phyloP scores from a whole-genome alignment of 768 basidiomycete species.

The Boletus barrowsii region DNA sequence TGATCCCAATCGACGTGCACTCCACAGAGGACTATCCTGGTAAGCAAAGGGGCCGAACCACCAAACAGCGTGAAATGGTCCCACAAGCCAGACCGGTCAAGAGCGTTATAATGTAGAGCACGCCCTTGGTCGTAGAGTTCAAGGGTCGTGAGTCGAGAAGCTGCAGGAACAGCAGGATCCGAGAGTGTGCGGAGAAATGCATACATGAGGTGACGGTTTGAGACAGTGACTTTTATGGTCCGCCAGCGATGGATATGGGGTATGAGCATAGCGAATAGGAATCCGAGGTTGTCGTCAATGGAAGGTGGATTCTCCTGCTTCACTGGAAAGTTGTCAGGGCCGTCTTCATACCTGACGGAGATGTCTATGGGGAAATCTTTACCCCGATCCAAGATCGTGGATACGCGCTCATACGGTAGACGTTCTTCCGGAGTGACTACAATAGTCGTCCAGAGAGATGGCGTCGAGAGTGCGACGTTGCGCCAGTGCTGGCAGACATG shows the following conservation, averaged over 20 bases:
- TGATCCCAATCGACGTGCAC: conserved; percentile 68
- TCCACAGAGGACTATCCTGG: conserved; percentile 55
- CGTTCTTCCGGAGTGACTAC: conserved; percentile 19
- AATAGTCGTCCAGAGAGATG: conserved; percentile 57
- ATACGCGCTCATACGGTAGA: conserved; percentile 43
- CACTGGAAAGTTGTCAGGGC: too few relatives aligned
- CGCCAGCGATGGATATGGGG: conserved; percentile 58
- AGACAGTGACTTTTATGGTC: conserved; percentile 44
- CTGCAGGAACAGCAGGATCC: conserved; percentile 36
- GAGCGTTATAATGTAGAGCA: background rate
- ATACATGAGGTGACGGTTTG: conserved; percentile 45
- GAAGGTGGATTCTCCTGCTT: too few relatives aligned
- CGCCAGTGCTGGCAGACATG: conserved; percentile 55
- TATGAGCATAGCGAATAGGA: conserved; percentile 38
- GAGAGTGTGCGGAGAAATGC: conserved; percentile 42
- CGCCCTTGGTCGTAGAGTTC: conserved; percentile 54
- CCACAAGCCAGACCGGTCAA: conserved; percentile 21
- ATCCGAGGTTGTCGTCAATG: conserved; percentile 15
- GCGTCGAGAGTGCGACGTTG: conserved; percentile 46
- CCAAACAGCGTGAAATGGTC: conserved; percentile 49
- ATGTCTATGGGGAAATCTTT: conserved; percentile 54
- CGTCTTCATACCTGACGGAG: background rate
- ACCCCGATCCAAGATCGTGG: conserved; percentile 50
- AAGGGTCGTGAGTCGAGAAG: conserved; percentile 53
- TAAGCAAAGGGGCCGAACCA: conserved; percentile 50